Evolutionary conservation across 805 yeast genomes (phyloP).

Genomic region (Allodekkera sacchari): DNA sequence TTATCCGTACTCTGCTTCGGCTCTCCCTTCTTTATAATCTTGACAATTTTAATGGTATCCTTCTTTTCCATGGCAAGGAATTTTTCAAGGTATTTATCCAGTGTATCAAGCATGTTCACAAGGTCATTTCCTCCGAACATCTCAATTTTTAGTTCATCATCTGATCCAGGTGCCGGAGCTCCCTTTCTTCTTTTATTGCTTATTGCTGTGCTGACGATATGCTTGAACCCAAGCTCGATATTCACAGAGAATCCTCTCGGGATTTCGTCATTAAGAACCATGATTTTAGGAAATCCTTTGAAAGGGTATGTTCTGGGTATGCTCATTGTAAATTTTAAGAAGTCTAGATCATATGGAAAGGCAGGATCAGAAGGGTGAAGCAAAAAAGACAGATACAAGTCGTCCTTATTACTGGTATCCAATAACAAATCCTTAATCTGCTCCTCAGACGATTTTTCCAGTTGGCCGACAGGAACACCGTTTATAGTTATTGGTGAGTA

Average conservation of each 20-base stretch:
- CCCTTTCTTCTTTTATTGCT: conserved; percentile 15
- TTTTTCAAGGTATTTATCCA: conserved; percentile 51
- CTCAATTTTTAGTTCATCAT: conserved; percentile 12
- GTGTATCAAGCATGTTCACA: conserved; percentile 42
- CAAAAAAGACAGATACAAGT: conserved; percentile 35
- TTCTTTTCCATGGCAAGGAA: conserved; percentile 52
- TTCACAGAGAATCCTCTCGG: conserved; percentile 63
- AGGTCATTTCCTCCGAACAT: conserved; percentile 43
- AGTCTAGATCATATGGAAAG: conserved; percentile 55
- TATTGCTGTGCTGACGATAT: conserved; percentile 34
- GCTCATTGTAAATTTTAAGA: conserved; percentile 42
- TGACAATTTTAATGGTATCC: conserved; percentile 54
- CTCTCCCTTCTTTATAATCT: conserved; percentile 14
- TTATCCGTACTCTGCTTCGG: conserved; percentile 1
- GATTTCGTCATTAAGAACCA: conserved; percentile 56
- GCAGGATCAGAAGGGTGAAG: conserved; percentile 62
- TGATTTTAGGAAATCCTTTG: conserved; percentile 37
- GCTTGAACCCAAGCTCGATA: conserved; percentile 55
- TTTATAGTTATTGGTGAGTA: conserved; percentile 23
- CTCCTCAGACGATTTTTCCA: conserved; percentile 13
- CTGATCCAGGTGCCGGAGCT: conserved; percentile 13
- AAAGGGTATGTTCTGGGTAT: conserved; percentile 51
- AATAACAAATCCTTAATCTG: conserved; percentile 10
- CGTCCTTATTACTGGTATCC: conserved; percentile 10
- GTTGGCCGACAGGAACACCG: conserved; percentile 16